These are phyloP conservation scores for Candolleomyces aberdarensis DNA, from an alignment of 768 basidiomycete species.

Conservation along the genomic window DNA sequence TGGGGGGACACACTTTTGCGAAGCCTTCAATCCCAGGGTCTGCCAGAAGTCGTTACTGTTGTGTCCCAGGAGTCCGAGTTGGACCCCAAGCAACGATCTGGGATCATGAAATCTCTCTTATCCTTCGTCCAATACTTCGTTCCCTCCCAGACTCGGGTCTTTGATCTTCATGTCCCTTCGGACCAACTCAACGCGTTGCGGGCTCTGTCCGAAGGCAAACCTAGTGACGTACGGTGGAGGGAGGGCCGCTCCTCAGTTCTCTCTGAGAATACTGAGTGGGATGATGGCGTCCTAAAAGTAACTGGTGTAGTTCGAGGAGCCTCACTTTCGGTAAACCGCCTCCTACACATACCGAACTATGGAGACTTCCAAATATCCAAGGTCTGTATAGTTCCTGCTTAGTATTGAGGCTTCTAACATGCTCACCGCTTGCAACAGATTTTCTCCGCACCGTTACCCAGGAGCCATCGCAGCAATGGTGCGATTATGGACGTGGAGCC, in stretches of 20 bases:
- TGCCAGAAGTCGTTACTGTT: conserved; percentile 79
- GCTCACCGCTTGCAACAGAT: conserved; percentile 46
- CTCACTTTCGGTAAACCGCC: conserved; percentile 72
- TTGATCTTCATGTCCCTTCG: conserved; percentile 60
- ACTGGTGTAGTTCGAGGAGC: conserved; percentile 86
- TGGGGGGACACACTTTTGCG: conserved; percentile 89
- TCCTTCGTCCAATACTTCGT: conserved; percentile 97
- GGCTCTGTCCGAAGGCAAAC: conserved; percentile 81
- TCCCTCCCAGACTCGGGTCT: conserved; percentile 73
- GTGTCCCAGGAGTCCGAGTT: conserved; percentile 53
- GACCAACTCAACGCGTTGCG: conserved; percentile 75
- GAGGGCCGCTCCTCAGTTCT: conserved; percentile 77
- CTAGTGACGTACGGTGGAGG: conserved; percentile 77
- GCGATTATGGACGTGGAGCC: conserved; percentile 69
- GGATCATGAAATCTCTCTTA: conserved; percentile 81
- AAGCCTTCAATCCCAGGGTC: conserved; percentile 85
- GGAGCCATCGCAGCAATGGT: conserved; percentile 30
- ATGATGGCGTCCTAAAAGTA: conserved; percentile 63
- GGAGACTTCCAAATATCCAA: conserved; percentile 87
- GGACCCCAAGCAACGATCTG: conserved; percentile 61
- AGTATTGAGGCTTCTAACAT: neutral
- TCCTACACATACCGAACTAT: conserved; percentile 83
- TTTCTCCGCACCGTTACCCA: conserved; percentile 54
- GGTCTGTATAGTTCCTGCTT: conserved; percentile 37
- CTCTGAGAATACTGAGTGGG: conserved; percentile 58